Conservation (phyloP, 352 stramenopile genomes). For the Saprolegnia parasitica region DNA sequence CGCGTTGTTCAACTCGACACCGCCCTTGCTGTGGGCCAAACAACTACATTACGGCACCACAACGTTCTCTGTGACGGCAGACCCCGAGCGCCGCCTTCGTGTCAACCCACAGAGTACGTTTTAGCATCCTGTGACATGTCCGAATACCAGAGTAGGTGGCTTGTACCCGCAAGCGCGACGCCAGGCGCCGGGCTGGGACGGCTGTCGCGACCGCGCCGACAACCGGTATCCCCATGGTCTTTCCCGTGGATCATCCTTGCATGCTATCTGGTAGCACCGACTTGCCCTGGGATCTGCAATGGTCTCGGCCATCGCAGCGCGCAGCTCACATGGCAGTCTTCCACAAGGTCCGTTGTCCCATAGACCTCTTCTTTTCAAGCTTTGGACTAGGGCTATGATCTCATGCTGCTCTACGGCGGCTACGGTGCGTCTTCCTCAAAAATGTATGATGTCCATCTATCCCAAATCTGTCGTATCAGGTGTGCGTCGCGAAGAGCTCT, state of each 20-base stretch:
- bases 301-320: constrained; percentile 79
- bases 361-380: constrained; percentile 31
- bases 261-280: constrained; percentile 31
- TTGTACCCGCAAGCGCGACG: constrained; percentile 66
- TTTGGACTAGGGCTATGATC: constrained; percentile 32
- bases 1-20: background rate
- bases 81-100: constrained; percentile 34
- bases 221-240: constrained; percentile 29
- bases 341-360: constrained; percentile 32
- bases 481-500: constrained; percentile 43
- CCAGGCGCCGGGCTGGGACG: constrained; percentile 93
- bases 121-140: background rate
- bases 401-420: constrained; percentile 89
- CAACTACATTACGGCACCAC: constrained; percentile 68
- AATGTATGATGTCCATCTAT: background rate
- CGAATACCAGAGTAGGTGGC: background rate
- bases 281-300: constrained; percentile 66
- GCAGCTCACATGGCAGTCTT: constrained; percentile 85
- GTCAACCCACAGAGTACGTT: background rate
- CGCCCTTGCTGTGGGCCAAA: constrained; percentile 33
- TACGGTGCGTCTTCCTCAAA: constrained; percentile 32
- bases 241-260: background rate
- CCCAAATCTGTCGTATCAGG: background rate
- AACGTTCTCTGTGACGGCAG: constrained; percentile 81
- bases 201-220: constrained; percentile 88